Evolutionary conservation across 306 rosid species (phyloP).

Genomic region (Boehmeria nivea): DNA sequence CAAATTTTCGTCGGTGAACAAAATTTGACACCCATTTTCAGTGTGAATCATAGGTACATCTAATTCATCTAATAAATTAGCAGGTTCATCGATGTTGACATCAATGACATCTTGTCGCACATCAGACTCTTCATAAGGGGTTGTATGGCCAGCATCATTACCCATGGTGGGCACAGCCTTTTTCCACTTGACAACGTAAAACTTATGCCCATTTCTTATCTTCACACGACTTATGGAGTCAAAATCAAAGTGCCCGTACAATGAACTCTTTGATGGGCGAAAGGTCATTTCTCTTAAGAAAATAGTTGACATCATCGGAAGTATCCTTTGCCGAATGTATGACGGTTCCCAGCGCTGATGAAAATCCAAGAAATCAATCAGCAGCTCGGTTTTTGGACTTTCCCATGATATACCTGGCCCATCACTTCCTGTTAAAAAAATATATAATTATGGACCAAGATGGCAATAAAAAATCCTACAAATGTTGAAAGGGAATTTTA

Average conservation of each 20-base stretch:
- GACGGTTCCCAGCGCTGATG: conserved; percentile 79
- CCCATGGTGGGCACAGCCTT: conserved; percentile 16
- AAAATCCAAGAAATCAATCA: conserved; percentile 59
- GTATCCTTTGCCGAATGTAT: conserved; percentile 51
- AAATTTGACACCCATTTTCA: conserved; percentile 48
- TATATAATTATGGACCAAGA: conserved; percentile 13
- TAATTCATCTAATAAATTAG: conserved; percentile 43
- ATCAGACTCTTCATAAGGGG: conserved; percentile 30
- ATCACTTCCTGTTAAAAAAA: conserved; percentile 37
- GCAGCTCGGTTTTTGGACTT: conserved; percentile 52
- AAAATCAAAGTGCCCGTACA: conserved; percentile 66
- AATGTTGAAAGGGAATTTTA: too few relatives aligned
- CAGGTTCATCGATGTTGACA: conserved; percentile 38
- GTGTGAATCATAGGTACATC: conserved; percentile 40
- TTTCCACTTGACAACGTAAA: conserved; percentile 76
- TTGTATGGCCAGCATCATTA: conserved; percentile 10
- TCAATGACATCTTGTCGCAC: conserved; percentile 31
- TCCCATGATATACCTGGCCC: conserved; percentile 52
- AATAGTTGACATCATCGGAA: conserved; percentile 82
- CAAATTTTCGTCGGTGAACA: conserved; percentile 82
- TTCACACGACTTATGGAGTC: conserved; percentile 64
- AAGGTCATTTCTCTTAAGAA: conserved; percentile 58
- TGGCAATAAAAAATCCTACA: neutral
- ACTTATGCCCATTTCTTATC: conserved; percentile 51
- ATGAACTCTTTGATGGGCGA: conserved; percentile 26